Base-by-base conservation (phyloP, 2,329 filamentous ascomycete species). In the Phyllosticta citribraziliensis region DNA sequence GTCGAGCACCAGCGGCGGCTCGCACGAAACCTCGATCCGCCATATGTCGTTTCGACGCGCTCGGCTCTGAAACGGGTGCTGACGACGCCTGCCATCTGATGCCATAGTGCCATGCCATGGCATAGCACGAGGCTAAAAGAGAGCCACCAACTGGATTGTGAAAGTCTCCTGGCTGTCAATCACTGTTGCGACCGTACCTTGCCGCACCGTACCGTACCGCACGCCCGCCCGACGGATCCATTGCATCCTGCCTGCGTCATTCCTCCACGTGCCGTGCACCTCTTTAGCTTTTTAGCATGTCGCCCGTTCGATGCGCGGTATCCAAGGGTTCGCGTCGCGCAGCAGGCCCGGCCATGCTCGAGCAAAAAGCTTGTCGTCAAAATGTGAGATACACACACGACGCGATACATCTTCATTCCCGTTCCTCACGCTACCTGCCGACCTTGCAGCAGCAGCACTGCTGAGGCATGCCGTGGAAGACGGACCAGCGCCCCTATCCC, bases 61-160 rank as follows among this genome's bases (percentile, higher is more conserved):
- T 40, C 33, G 33, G 11, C 12, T 11, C 58, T 61, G 58, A 61
- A 56, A 61, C 58, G 47, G 24, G 33, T 55, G 58, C 58, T 61
- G 58, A 61, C 58, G 58, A 61, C 58, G 56, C 19, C 54, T 52
- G 58, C 22, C 22, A 22, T n/a, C n/a, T n/a, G n/a, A n/a, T n/a
- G n/a, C n/a, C n/a, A n/a, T n/a, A n/a, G n/a, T 22, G 22, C 22
- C 22, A 22, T 22, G 22, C 22, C 22, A 22, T 22, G 22, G 2
- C 22, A 22, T 22, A 3, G 30, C 8, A 33, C 12, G 30, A 33
- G 30, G 30, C 30, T 33, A 33, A 33, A 33, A 5, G 12, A 33
- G 22, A 22, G 22, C 22, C 22, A 22, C 22, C 22, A 22, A 22
- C 22, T 22, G 22, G 3, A 3, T 22, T 22, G 2, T 22, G 22